A percentile compares a stretch with the other conserved stretches of the same genome.
phyloP scores from a whole-genome alignment of 2,329 filamentous ascomycete species.

The Fusarium continuum region DNA sequence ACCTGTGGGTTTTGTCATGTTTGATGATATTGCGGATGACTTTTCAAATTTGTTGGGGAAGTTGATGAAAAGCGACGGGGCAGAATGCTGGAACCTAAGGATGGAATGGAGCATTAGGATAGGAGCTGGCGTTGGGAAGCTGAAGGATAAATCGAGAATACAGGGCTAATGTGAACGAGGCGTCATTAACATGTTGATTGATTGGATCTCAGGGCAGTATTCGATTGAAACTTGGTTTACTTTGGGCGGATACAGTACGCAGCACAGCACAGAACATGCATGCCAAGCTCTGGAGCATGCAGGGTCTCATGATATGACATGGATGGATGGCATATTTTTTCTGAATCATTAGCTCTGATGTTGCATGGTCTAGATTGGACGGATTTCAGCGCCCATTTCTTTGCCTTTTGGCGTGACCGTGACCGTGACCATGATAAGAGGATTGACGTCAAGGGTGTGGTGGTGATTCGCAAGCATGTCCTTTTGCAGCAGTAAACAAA shows the following conservation, averaged over 20 bases:
- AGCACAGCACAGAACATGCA: background rate
- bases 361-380: background rate
- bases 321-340: background rate
- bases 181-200: background rate
- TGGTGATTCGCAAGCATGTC: slow-evolving; percentile 18
- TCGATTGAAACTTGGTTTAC: background rate
- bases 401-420: background rate
- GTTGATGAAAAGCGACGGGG: background rate
- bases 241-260: background rate
- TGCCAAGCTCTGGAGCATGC: no score
- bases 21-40: slow-evolving; percentile 1
- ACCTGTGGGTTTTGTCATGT: background rate
- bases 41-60: background rate
- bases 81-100: background rate
- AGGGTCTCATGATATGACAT: background rate
- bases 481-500: slow-evolving; percentile 5
- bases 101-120: slow-evolving; percentile 4
- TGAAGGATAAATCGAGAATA: slow-evolving; percentile 3
- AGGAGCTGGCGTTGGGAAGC: slow-evolving; percentile 24
- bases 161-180: slow-evolving; percentile 3
- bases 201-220: slow-evolving; percentile 1
- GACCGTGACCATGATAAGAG: background rate
- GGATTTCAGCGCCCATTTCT: background rate
- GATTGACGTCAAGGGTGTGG: background rate
- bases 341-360: background rate